These are phyloP conservation scores for Oryza punctata DNA, from an alignment of 176 grass and related monocot species.

Conservation along the genomic window DNA sequence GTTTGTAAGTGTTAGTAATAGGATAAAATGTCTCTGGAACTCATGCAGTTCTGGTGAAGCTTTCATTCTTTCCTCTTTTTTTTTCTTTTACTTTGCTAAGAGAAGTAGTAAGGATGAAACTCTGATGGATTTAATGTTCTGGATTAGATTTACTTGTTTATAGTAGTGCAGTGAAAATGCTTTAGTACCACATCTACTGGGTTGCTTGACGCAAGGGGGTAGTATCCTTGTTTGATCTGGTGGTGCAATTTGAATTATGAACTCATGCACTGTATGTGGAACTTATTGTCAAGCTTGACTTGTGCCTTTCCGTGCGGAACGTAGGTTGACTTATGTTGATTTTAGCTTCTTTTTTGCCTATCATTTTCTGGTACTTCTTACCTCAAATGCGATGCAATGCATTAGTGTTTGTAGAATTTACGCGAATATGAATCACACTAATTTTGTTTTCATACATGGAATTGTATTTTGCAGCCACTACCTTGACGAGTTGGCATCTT, in stretches of 20 bases:
- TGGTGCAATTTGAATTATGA: slow-evolving; percentile 8
- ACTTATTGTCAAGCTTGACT: not conserved
- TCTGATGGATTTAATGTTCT: not conserved
- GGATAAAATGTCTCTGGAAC: not conserved
- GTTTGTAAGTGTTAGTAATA: not conserved
- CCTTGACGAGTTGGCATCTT: slow-evolving; percentile 99
- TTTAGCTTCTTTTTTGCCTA: not conserved
- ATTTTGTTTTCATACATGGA: not conserved
- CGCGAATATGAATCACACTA: not conserved
- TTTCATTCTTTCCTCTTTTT: not conserved
- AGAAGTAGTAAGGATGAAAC: not conserved
- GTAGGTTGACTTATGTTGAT: slow-evolving; percentile 11
- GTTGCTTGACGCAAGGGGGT: slow-evolving; percentile 29
- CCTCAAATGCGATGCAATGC: not conserved
- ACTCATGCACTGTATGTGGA: not conserved
- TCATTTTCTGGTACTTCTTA: not conserved
- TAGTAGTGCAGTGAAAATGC: slow-evolving; percentile 18
- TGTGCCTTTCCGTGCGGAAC: not conserved
- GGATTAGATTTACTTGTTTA: slow-evolving; percentile 14
- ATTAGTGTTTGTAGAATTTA: not conserved
- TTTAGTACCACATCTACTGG: slow-evolving; percentile 21
- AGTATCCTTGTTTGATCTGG: slow-evolving; percentile 36
- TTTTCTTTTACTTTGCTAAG: not conserved
- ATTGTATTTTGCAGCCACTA: slow-evolving; percentile 81
- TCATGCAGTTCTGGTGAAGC: not conserved